Percentiles rank a stretch among this genome's conserved stretches.
Evolutionary conservation across 129 eudicot species (phyloP).

Genomic region (Pulicaria dysenterica): DNA sequence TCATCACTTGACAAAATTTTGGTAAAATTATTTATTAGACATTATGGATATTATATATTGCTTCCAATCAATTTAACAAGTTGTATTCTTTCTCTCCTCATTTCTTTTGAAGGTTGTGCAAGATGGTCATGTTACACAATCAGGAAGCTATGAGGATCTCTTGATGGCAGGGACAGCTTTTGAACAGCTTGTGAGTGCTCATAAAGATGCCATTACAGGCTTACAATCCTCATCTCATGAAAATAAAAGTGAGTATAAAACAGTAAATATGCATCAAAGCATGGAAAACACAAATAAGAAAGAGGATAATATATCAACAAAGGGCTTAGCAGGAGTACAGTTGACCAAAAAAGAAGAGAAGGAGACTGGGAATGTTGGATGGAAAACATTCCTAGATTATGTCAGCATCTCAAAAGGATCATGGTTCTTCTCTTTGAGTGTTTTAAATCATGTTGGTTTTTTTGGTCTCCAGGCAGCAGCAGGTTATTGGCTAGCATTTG

Average conservation of each 20-base stretch:
- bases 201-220: constrained; percentile 48
- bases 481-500: constrained; percentile 67
- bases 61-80: no score
- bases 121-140: constrained; percentile 61
- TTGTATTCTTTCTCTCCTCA: no score
- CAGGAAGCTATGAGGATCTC: constrained; percentile 65
- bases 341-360: constrained; percentile 70
- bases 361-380: constrained; percentile 53
- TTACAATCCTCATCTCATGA: constrained; percentile 40
- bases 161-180: constrained; percentile 61
- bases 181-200: constrained; percentile 74
- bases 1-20: constrained; percentile 59
- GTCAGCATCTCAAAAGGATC: constrained; percentile 51
- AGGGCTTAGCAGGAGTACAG: constrained; percentile 43
- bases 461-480: constrained; percentile 65
- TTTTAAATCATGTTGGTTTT: constrained; percentile 42
- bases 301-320: constrained; percentile 41
- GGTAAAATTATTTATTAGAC: constrained; percentile 42
- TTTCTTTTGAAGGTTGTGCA: constrained; percentile 67
- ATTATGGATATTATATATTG: constrained; percentile 1
- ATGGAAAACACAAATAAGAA: constrained; percentile 24
- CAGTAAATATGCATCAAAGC: constrained; percentile 14
- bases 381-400: constrained; percentile 63
- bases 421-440: constrained; percentile 13
- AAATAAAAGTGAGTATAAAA: constrained; percentile 13